Evolutionary conservation across 2,329 filamentous ascomycete genomes (phyloP).

Genomic region (Colletotrichum destructivum): DNA sequence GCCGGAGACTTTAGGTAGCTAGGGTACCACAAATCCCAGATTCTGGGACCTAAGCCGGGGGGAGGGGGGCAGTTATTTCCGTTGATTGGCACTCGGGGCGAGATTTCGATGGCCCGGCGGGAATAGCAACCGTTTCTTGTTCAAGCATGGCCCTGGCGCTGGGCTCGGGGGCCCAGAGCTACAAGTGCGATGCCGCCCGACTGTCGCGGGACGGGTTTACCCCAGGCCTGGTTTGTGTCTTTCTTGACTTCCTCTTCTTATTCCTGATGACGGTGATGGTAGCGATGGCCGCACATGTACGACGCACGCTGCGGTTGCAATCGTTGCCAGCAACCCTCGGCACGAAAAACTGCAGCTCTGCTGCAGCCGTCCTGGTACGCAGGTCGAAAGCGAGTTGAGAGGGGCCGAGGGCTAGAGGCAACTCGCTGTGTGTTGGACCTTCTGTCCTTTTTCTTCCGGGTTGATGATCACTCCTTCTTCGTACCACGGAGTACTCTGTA

Average conservation of each 20-base stretch:
- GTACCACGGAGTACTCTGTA: too few relatives aligned
- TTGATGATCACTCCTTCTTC: too few relatives aligned
- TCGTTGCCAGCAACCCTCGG: background rate
- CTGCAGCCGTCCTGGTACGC: conserved; percentile 23
- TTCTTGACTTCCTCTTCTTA: background rate
- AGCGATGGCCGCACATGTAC: conserved; percentile 9
- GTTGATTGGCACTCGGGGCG: conserved; percentile 21
- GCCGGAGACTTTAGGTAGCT: background rate
- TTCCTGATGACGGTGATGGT: background rate
- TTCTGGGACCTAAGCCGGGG: background rate
- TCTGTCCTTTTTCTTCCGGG: too few relatives aligned
- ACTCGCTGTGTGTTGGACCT: too few relatives aligned
- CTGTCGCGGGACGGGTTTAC: background rate
- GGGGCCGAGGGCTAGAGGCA: background rate
- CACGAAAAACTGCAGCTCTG: background rate
- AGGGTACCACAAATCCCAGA: conserved; percentile 16
- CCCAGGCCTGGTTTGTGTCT: background rate
- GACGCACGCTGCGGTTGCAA: conserved; percentile 7
- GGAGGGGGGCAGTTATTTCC: conserved; percentile 1
- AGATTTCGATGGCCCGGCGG: conserved; percentile 7
- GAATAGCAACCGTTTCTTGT: background rate
- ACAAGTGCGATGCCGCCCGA: background rate
- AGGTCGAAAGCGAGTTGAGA: background rate
- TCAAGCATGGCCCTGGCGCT: background rate
- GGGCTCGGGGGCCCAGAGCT: background rate